Evolutionary conservation across 2,329 filamentous ascomycete species (phyloP).

Genomic region (Simplicillium aogashimaense): DNA sequence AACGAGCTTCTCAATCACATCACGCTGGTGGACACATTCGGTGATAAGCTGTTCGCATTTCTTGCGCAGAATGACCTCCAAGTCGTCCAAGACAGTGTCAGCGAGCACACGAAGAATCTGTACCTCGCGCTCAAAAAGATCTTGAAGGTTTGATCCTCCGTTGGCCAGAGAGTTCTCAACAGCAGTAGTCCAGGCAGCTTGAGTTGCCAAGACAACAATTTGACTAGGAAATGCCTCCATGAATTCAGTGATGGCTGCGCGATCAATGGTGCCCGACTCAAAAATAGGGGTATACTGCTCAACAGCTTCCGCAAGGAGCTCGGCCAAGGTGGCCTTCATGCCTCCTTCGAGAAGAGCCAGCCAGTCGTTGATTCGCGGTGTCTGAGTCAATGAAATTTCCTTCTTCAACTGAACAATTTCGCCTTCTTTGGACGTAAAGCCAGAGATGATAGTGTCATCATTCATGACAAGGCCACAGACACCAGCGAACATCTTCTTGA

Average conservation of each 20-base stretch:
- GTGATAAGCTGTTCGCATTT: conserved; percentile 99
- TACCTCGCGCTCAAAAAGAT: conserved; percentile 72
- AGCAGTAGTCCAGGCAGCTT: conserved; percentile 85
- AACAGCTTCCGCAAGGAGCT: conserved; percentile 79
- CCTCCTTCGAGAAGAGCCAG: conserved; percentile 82
- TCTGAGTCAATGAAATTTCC: conserved; percentile 85
- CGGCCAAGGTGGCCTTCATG: conserved; percentile 91
- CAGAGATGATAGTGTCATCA: conserved; percentile 80
- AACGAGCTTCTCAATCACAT: conserved; percentile 80
- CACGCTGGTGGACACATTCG: conserved; percentile 95
- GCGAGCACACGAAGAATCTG: conserved; percentile 79
- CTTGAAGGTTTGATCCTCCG: conserved; percentile 59
- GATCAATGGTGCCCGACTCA: conserved; percentile 59
- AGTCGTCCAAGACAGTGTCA: conserved; percentile 78
- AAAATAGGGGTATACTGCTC: conserved; percentile 75
- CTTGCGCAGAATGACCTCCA: conserved; percentile 79
- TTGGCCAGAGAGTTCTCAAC: conserved; percentile 69
- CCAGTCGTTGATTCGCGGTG: conserved; percentile 98
- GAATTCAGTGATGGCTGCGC: conserved; percentile 64
- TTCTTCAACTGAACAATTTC: conserved; percentile 82
- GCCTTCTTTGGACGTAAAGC: conserved; percentile 91
- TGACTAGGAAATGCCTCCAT: conserved; percentile 82
- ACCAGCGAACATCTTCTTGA: conserved; percentile 99
- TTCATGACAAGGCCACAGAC: conserved; percentile 85
- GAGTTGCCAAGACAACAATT: conserved; percentile 87